A percentile compares a stretch with the other conserved stretches of the same genome.
phyloP scores from a whole-genome alignment of 768 basidiomycete species.

The Auriscalpium microsporum region DNA sequence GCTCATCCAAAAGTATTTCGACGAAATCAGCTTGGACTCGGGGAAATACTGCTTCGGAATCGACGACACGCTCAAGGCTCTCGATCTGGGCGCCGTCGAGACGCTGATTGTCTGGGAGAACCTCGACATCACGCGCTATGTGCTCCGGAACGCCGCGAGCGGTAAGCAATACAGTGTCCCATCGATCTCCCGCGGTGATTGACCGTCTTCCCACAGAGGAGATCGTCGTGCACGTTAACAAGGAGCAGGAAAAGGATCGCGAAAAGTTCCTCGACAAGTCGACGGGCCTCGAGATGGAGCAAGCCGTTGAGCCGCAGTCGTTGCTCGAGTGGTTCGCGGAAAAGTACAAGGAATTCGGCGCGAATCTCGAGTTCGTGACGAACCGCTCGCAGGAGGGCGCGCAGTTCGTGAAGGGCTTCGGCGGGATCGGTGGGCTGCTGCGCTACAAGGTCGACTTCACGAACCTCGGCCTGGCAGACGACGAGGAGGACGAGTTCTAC shows the following conservation, averaged over 20 bases:
- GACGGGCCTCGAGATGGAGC: constrained; percentile 95
- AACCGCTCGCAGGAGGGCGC: constrained; percentile 96
- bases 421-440: constrained; percentile 91
- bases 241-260: constrained; percentile 85
- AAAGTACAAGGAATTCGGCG: constrained; percentile 97
- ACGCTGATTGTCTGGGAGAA: constrained; percentile 99
- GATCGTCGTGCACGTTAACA: constrained; percentile 66
- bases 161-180: constrained; percentile 35
- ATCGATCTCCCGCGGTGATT: not conserved
- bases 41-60: constrained; percentile 97
- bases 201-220: constrained; percentile 50
- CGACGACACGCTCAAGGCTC: constrained; percentile 90
- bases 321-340: constrained; percentile 98
- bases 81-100: constrained; percentile 95
- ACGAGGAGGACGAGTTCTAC: constrained; percentile 78
- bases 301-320: constrained; percentile 66
- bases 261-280: constrained; percentile 95
- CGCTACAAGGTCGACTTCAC: constrained; percentile 97
- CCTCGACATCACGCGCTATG: constrained; percentile 81
- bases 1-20: constrained; percentile 96
- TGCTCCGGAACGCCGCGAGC: constrained; percentile 85
- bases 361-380: constrained; percentile 91
- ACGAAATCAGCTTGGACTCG: constrained; percentile 97
- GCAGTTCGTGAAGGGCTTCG: constrained; percentile 97
- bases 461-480: constrained; percentile 65